A percentile compares a stretch with the other conserved stretches of the same genome.
phyloP scores from a whole-genome alignment of 768 basidiomycete genomes.

The Mycena rebaudengoi region DNA sequence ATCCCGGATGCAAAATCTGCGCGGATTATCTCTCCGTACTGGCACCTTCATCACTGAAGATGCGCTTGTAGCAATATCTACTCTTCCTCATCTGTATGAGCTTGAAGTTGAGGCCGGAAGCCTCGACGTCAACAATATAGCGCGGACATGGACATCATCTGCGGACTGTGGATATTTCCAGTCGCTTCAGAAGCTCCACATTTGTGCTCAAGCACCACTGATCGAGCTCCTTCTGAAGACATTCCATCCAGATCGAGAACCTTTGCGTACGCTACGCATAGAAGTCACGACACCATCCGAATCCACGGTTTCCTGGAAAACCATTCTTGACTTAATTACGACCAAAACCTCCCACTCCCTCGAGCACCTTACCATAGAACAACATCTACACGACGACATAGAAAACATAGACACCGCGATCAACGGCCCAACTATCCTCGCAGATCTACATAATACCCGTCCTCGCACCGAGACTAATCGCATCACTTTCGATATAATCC shows the following conservation, averaged over 20 bases:
- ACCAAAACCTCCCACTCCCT: slow-evolving; percentile 40
- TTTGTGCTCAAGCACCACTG: slow-evolving; percentile 47
- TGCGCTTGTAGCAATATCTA: slow-evolving; percentile 46
- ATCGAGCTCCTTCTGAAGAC: slow-evolving; percentile 44
- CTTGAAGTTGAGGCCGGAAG: slow-evolving; percentile 55
- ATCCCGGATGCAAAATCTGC: slow-evolving; percentile 41
- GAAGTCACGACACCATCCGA: slow-evolving; percentile 37
- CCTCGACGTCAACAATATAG: slow-evolving; percentile 38
- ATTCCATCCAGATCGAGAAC: slow-evolving; percentile 41
- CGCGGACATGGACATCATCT: slow-evolving; percentile 21
- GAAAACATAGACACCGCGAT: slow-evolving; percentile 25
- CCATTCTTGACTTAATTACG: slow-evolving; percentile 41
- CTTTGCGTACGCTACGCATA: slow-evolving; percentile 46
- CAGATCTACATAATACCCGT: slow-evolving; percentile 20
- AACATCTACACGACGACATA: slow-evolving; percentile 46
- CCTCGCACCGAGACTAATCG: slow-evolving; percentile 26
- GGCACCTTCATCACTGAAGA: slow-evolving; percentile 46
- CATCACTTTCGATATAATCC: slow-evolving; percentile 43
- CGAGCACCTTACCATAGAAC: slow-evolving; percentile 50
- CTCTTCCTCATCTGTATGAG: slow-evolving; percentile 46
- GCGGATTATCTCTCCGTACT: slow-evolving; percentile 48
- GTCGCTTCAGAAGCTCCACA: slow-evolving; percentile 46
- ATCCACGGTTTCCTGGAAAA: slow-evolving; percentile 38
- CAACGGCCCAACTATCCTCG: slow-evolving; percentile 15
- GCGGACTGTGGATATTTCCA: slow-evolving; percentile 38